These are phyloP conservation scores for Leccinellum luteum DNA, from an alignment of 768 basidiomycete genomes.

Conservation along the genomic window DNA sequence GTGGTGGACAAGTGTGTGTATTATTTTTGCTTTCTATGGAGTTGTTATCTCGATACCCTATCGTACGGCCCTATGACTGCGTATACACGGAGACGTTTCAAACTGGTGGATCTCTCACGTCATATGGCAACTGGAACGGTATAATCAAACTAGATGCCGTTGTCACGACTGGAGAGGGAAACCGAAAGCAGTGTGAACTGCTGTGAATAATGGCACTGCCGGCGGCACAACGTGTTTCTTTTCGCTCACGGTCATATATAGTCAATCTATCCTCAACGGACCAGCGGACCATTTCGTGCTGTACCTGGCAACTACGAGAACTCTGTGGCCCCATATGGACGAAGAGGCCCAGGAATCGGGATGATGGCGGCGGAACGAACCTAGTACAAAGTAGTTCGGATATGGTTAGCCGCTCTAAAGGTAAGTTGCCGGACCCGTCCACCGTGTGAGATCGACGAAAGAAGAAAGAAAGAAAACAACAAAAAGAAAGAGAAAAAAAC, in stretches of 20 bases:
- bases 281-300: neutral
- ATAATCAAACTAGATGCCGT: neutral
- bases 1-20: slow-evolving; percentile 3
- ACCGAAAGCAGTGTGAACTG: neutral
- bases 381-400: neutral
- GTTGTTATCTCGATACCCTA: slow-evolving; percentile 8
- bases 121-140: neutral
- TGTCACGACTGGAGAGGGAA: neutral
- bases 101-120: neutral
- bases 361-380: neutral
- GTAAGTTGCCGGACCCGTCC: slow-evolving; percentile 6
- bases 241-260: neutral
- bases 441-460: neutral
- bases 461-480: neutral
- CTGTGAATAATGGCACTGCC: slow-evolving; percentile 5
- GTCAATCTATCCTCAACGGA: neutral
- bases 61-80: neutral
- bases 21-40: slow-evolving; percentile 1
- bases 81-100: neutral
- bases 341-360: neutral
- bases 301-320: slow-evolving; percentile 20
- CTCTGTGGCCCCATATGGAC: neutral
- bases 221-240: neutral
- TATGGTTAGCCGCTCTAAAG: neutral
- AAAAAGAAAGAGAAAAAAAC: neutral